Conservation (phyloP, 2,329 filamentous ascomycete genomes). For the Phaeosphaeriaceae sp. region DNA sequence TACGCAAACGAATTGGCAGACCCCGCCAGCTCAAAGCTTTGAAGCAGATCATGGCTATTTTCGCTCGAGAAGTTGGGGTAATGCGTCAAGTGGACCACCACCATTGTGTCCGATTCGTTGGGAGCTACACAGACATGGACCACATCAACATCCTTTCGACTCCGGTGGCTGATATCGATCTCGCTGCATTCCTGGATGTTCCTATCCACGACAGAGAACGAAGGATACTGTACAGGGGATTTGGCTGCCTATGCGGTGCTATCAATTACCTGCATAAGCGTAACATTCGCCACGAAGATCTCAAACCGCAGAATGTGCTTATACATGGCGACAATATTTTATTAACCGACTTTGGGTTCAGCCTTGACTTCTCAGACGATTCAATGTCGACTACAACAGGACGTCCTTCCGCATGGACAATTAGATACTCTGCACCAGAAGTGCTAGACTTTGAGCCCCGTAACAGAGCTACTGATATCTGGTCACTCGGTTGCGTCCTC, state of each 20-base stretch:
- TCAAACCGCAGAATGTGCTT: slow-evolving; percentile 28
- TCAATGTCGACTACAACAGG: slow-evolving; percentile 19
- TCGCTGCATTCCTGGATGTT: slow-evolving; percentile 15
- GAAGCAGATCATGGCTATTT: slow-evolving; percentile 18
- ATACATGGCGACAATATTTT: slow-evolving; percentile 24
- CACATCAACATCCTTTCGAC: slow-evolving; percentile 15
- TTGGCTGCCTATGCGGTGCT: slow-evolving; percentile 16
- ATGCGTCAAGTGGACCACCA: slow-evolving; percentile 23
- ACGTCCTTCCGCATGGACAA: slow-evolving; percentile 15
- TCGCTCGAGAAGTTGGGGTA: slow-evolving; percentile 18
- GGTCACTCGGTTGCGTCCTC: slow-evolving; percentile 21
- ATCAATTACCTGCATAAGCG: slow-evolving; percentile 18
- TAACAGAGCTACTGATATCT: slow-evolving; percentile 23
- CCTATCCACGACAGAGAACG: not conserved
- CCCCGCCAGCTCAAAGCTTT: slow-evolving; percentile 12
- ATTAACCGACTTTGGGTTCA: slow-evolving; percentile 25
- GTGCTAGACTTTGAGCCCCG: slow-evolving; percentile 14
- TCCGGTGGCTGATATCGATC: slow-evolving; percentile 26
- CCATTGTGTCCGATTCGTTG: slow-evolving; percentile 21
- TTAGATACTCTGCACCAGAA: slow-evolving; percentile 26
- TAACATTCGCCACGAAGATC: slow-evolving; percentile 20
- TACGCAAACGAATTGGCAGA: slow-evolving; percentile 18
- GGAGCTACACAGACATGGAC: slow-evolving; percentile 22
- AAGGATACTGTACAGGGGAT: slow-evolving; percentile 1
- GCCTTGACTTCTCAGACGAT: slow-evolving; percentile 26